Conservation (phyloP, 768 basidiomycete species). For the Lactifluus pinguis region DNA sequence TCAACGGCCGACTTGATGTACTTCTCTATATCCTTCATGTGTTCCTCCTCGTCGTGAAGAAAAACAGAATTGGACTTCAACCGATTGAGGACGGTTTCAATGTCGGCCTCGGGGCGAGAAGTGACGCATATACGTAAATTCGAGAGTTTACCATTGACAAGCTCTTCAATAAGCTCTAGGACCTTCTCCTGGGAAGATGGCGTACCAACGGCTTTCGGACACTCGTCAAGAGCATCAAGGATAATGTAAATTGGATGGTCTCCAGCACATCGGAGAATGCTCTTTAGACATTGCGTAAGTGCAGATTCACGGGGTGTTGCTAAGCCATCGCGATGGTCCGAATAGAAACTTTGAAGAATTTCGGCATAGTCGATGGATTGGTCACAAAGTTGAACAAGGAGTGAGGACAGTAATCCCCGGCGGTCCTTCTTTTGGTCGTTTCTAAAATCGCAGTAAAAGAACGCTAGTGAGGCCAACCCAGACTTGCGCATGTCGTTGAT, state of each 20-base stretch:
- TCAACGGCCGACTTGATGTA: neutral
- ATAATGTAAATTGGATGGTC: neutral
- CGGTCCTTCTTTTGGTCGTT: neutral
- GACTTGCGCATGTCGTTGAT: neutral
- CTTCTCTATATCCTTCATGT: neutral
- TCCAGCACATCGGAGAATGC: neutral
- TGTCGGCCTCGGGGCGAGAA: neutral
- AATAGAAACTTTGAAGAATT: neutral
- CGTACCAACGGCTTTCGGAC: neutral
- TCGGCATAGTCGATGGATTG: neutral
- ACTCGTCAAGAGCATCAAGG: constrained; percentile 2
- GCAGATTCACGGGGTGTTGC: neutral
- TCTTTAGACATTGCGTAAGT: neutral
- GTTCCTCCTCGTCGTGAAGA: neutral
- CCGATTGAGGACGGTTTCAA: neutral
- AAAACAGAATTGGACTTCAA: neutral
- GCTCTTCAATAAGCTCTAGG: neutral
- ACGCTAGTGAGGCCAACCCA: neutral
- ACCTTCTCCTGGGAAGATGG: neutral
- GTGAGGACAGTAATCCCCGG: neutral
- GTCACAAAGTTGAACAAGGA: neutral
- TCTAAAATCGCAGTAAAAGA: constrained; percentile 4
- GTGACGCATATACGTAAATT: constrained; percentile 4
- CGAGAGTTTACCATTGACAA: neutral
- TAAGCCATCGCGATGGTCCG: neutral